Evolutionary conservation across 1,284 basidiomycete species (phyloP), one percentile per base, ranked within the genome.

Genomic region (Ceratobasidium sp.): DNA sequence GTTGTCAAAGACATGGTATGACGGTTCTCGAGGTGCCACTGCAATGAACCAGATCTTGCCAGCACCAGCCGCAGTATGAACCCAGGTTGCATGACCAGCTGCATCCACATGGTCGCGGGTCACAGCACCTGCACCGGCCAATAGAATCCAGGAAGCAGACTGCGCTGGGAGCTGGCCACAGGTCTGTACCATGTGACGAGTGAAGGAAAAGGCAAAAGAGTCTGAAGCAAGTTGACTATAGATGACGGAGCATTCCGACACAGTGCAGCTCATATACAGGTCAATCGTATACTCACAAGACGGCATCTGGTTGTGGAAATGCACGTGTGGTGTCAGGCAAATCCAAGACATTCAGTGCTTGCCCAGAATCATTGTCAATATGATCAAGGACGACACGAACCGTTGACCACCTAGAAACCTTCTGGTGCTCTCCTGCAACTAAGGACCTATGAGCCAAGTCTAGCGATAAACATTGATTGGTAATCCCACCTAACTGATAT

Each of bases 101-200:
- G 51, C 51, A 54, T 54, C 51, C 7, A 54, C 51, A 54, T 54
- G 51, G 26, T 54, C 51, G n/a, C 51, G 20, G 51, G 51, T 54
- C 20, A 54, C 26, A n/a, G 51, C 51, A 54, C 51, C 51, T 54
- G n/a, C 51, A n/a, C 51, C 51, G 20, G 51, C 51, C 51, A 54
- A 28, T 54, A 54, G 20, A n/a, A 54, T 54, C 51, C 51, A 54
- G 51, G 51, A 54, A 5, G 51, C 51, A n/a, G 26, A 28, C n/a
- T 20, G n/a, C 6, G 20, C n/a, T n/a, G 51, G 51, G 51, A 54
- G 26, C n/a, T 28, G 20, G 20, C 7, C n/a, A 54, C 5, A 54
- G 20, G 51, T 28, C 26, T 54, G 51, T n/a, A n/a, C 26, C 51
- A 54, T 54, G 26, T 54, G 26, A 5, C 26, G 20, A n/a, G 51